Conservation (phyloP, 495 filamentous ascomycete genomes). For the Neurospora intermedia region DNA sequence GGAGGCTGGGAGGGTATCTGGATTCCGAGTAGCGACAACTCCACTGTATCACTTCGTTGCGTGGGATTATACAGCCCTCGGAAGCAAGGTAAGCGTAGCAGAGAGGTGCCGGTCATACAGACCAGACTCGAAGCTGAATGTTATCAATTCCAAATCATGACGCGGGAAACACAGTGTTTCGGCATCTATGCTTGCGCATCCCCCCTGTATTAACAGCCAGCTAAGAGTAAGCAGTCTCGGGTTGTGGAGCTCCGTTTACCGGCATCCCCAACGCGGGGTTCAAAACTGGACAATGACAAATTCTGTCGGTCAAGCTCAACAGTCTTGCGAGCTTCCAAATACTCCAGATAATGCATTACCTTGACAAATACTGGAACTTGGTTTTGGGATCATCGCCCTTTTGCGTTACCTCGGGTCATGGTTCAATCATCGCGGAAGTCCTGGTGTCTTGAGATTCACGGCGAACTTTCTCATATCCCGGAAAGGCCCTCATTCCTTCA, state of each 20-base stretch:
- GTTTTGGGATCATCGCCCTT: background rate
- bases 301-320: background rate
- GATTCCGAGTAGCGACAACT: background rate
- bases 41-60: background rate
- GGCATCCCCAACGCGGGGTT: background rate
- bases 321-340: background rate
- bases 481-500: background rate
- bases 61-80: background rate
- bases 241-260: background rate
- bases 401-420: background rate
- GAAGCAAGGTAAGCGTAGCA: background rate
- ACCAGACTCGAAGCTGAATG: background rate
- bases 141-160: background rate
- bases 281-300: background rate
- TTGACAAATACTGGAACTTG: background rate
- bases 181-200: background rate
- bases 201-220: background rate
- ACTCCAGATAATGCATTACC: background rate
- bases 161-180: background rate
- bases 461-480: background rate
- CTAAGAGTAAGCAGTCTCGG: background rate
- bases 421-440: background rate
- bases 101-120: background rate
- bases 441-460: background rate
- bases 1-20: background rate